A percentile compares a stretch with the other conserved stretches of the same genome.
These are phyloP conservation scores for Phytophthora pseudosyringae DNA, from an alignment of 352 stramenopile species.

Conservation along the genomic window DNA sequence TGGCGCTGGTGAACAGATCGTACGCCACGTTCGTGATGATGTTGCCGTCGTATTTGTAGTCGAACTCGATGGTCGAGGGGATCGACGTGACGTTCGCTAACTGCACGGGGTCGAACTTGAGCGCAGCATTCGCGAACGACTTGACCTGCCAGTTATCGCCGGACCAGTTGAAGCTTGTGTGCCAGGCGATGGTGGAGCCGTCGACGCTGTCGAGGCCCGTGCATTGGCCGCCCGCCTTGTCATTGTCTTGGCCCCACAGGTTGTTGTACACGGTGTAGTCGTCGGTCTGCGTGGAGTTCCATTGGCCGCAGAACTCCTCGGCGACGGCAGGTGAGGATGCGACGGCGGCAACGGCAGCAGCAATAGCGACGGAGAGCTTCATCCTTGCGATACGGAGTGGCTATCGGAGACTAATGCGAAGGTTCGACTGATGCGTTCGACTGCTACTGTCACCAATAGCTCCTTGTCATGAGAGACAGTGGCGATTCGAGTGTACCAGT, in stretches of 20 bases:
- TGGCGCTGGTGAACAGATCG: slow-evolving; percentile 42
- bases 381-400: too few relatives aligned
- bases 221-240: slow-evolving; percentile 40
- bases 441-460: too few relatives aligned
- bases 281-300: slow-evolving; percentile 23
- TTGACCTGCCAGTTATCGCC: slow-evolving; percentile 43
- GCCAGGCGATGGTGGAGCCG: slow-evolving; percentile 42
- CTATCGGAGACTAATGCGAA: too few relatives aligned
- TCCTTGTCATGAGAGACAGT: too few relatives aligned
- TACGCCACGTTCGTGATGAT: slow-evolving; percentile 45
- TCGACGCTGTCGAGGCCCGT: slow-evolving; percentile 34
- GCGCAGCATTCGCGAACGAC: slow-evolving; percentile 47
- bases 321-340: not conserved
- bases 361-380: slow-evolving; percentile 19
- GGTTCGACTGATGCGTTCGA: too few relatives aligned
- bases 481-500: too few relatives aligned
- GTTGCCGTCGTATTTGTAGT: slow-evolving; percentile 37
- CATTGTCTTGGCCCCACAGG: slow-evolving; percentile 36
- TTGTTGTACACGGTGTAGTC: too few relatives aligned
- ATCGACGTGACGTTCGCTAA: slow-evolving; percentile 42
- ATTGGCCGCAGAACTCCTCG: slow-evolving; percentile 35
- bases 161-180: slow-evolving; percentile 46
- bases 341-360: slow-evolving; percentile 2
- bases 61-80: slow-evolving; percentile 40
- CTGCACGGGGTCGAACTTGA: slow-evolving; percentile 40